A percentile compares a stretch with the other conserved stretches of the same genome.
Conservation (phyloP, 345 rosid species). For the Syzygium aromaticum region DNA sequence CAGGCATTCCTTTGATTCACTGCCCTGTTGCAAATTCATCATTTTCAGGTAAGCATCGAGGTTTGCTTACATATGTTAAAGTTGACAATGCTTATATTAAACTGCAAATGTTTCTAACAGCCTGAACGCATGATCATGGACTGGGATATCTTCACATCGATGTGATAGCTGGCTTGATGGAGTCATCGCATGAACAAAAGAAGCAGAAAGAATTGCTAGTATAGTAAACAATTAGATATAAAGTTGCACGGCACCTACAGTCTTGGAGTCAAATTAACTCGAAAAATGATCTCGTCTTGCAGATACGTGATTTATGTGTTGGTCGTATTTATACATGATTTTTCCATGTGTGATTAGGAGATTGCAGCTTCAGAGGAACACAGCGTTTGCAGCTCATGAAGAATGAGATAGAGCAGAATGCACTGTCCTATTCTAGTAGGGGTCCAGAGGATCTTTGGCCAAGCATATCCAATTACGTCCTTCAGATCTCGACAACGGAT, state of each 20-base stretch:
- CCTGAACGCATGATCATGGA: neutral
- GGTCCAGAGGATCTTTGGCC: constrained; percentile 80
- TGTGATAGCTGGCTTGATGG: neutral
- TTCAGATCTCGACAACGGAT: constrained; percentile 29
- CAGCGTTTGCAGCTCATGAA: constrained; percentile 43
- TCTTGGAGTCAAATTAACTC: neutral
- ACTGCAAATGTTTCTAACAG: neutral
- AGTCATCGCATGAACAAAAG: neutral
- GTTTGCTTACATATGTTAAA: neutral
- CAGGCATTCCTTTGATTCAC: constrained; percentile 51
- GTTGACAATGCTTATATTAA: neutral
- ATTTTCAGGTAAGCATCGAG: neutral
- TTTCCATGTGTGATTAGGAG: constrained; percentile 2
- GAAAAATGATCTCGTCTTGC: neutral
- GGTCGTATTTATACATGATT: neutral
- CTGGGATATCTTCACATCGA: neutral
- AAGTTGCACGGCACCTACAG: neutral
- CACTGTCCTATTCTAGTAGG: constrained; percentile 30
- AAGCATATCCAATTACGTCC: constrained; percentile 66
- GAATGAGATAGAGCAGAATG: constrained; percentile 34
- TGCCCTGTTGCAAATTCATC: constrained; percentile 40
- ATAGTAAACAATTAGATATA: neutral
- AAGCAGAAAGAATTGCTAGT: neutral
- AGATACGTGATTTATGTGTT: neutral
- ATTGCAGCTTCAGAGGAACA: constrained; percentile 48